Percentiles rank a stretch among this genome's conserved stretches.
Conservation (phyloP, 2,329 filamentous ascomycete species). For the Apiospora koreana region DNA sequence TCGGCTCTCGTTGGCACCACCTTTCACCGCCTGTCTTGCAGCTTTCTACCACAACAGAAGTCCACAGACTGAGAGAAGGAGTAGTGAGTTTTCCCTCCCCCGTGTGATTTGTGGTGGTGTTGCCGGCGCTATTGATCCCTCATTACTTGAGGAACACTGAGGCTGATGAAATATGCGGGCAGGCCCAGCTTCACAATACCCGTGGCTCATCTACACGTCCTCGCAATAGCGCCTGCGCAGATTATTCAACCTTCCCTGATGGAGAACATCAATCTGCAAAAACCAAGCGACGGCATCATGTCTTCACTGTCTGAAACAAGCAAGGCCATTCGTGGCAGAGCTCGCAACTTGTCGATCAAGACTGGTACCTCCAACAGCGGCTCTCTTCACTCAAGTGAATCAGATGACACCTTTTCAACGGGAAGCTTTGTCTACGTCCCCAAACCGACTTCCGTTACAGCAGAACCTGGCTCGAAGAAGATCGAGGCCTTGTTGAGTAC, state of each 20-base stretch:
- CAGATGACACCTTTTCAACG: not conserved
- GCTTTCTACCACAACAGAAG: not conserved
- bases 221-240: not conserved
- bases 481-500: conserved; percentile 14
- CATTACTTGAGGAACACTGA: not conserved
- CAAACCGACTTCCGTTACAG: not conserved
- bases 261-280: not conserved
- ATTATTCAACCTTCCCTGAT: not conserved
- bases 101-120: too few species aligned
- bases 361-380: not conserved
- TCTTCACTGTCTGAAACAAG: not conserved
- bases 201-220: not conserved
- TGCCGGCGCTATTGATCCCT: too few species aligned
- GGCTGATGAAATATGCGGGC: not conserved
- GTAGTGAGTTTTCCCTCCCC: not conserved
- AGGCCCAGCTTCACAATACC: not conserved
- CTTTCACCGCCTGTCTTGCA: not conserved
- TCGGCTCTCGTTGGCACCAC: not conserved
- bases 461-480: conserved; percentile 8
- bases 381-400: not conserved
- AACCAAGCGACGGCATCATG: not conserved
- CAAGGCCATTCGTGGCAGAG: not conserved
- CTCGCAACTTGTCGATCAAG: not conserved
- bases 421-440: not conserved
- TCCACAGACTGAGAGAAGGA: not conserved